Conservation (phyloP, 176 grass and related monocot genomes). For the Carex pumila region DNA sequence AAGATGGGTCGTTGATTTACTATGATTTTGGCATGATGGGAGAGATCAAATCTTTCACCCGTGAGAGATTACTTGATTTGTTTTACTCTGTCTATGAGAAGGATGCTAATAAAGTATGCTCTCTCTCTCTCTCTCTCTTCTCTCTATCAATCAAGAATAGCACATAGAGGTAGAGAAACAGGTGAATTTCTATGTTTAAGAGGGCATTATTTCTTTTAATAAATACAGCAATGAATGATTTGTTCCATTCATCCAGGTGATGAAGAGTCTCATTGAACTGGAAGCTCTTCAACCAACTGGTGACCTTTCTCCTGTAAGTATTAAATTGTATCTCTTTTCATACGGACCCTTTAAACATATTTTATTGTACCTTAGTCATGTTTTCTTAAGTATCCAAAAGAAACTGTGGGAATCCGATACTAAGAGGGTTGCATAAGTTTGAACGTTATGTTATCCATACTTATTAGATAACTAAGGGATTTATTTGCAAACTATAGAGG, state of each 20-base stretch:
- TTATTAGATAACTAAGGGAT: not conserved
- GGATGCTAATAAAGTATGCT: conserved; percentile 87
- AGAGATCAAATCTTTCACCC: conserved; percentile 94
- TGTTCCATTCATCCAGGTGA: conserved; percentile 53
- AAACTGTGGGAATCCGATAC: not conserved
- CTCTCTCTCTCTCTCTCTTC: not conserved
- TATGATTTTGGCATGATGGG: conserved; percentile 99
- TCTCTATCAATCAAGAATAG: not conserved
- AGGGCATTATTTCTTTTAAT: not conserved
- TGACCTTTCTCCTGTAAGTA: conserved; percentile 81
- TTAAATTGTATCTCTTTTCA: not conserved
- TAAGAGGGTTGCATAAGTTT: not conserved
- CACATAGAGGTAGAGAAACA: not conserved
- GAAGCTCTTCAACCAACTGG: conserved; percentile 88
- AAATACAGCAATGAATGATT: not conserved
- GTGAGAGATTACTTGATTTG: conserved; percentile 80
- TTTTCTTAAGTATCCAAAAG: not conserved
- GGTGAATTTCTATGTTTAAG: not conserved
- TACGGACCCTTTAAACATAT: not conserved
- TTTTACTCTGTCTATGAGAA: conserved; percentile 97
- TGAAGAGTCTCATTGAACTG: conserved; percentile 84
- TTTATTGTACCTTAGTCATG: not conserved
- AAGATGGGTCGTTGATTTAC: conserved; percentile 78
- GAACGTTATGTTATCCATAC: not conserved
- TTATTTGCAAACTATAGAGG: not conserved